These are phyloP conservation scores for Cladosporium velox DNA, from an alignment of 2,329 filamentous ascomycete genomes.

Conservation along the genomic window DNA sequence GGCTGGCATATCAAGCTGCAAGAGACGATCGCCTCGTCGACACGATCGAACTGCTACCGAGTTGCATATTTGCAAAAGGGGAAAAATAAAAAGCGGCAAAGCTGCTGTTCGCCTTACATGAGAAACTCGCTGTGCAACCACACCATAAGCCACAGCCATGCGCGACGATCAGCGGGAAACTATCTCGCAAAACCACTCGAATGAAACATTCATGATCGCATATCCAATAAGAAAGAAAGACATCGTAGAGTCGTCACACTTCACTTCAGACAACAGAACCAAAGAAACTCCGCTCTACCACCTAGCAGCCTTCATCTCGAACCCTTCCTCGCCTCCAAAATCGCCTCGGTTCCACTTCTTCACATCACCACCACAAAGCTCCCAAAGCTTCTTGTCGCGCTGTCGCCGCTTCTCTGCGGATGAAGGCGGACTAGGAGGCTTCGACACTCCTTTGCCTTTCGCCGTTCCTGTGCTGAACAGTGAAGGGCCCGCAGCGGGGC, in stretches of 20 bases:
- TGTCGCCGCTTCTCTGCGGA: slow-evolving; percentile 25
- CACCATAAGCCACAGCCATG: background rate
- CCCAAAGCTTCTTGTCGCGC: slow-evolving; percentile 33
- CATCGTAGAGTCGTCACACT: background rate
- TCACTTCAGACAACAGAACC: background rate
- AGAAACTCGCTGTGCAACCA: background rate
- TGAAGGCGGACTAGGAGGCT: slow-evolving; percentile 22
- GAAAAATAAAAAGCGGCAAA: background rate
- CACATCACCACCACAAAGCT: slow-evolving; percentile 36
- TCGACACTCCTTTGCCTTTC: slow-evolving; percentile 10
- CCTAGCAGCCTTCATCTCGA: slow-evolving; percentile 34
- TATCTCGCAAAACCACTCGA: background rate
- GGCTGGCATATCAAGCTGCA: background rate
- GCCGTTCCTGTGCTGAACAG: background rate
- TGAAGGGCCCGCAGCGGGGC: background rate
- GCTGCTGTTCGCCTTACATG: background rate
- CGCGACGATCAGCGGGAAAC: background rate
- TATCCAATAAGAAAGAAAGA: background rate
- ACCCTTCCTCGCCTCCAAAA: slow-evolving; percentile 34
- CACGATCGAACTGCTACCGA: background rate
- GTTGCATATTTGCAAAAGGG: background rate
- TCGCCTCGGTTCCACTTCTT: slow-evolving; percentile 39
- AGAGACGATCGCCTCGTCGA: background rate
- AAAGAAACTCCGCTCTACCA: slow-evolving; percentile 29
- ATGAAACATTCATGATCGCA: background rate